Percentiles rank a stretch among this genome's conserved stretches.
phyloP scores from a whole-genome alignment of 495 filamentous ascomycete species.

The Parmelia sp. region DNA sequence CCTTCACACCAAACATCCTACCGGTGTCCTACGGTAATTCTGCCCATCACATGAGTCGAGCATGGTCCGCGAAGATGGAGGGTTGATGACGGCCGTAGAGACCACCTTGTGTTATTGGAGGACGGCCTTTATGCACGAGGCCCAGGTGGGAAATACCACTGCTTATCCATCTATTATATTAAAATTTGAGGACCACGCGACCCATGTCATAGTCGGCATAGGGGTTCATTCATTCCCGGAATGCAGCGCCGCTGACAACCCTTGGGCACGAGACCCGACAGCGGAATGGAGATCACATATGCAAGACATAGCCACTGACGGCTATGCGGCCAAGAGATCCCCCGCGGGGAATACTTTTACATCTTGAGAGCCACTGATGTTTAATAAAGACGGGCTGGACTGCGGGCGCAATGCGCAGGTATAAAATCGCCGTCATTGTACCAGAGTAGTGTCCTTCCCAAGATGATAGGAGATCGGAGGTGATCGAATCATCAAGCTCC shows the following conservation, averaged over 20 bases:
- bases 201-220: background rate
- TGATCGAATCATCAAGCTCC: background rate
- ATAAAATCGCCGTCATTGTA: background rate
- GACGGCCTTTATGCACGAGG: background rate
- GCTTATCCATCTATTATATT: background rate
- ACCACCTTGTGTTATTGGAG: background rate
- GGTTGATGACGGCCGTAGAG: background rate
- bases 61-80: background rate
- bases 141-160: background rate
- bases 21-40: background rate
- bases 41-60: background rate
- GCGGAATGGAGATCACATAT: background rate
- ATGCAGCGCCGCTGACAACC: background rate
- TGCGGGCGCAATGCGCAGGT: background rate
- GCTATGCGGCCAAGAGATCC: background rate
- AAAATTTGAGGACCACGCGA: background rate
- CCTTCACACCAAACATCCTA: background rate
- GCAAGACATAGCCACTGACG: background rate
- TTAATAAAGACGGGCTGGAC: background rate
- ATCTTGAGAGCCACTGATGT: background rate
- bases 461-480: background rate
- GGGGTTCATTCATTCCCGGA: background rate
- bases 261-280: background rate
- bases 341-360: background rate
- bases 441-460: no score